phyloP scores from a whole-genome alignment of 129 eudicot species.

The Artemisia annua region DNA sequence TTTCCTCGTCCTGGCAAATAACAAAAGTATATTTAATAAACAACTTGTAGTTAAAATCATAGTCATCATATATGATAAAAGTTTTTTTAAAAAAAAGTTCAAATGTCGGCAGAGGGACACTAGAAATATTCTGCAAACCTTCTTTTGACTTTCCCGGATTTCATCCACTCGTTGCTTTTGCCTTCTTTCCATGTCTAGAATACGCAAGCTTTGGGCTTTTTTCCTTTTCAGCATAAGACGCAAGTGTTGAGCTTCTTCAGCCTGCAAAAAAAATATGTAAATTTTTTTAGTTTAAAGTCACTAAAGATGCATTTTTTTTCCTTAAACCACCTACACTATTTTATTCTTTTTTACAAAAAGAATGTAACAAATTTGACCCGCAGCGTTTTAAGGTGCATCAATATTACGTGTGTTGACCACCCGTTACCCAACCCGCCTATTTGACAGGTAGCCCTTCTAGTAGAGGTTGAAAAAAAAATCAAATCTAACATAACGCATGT shows the following conservation, averaged over 20 bases:
- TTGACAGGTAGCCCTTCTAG: neutral
- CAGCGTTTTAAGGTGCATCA: neutral
- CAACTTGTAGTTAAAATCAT: neutral
- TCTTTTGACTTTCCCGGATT: conserved; percentile 73
- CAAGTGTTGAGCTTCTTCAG: conserved; percentile 78
- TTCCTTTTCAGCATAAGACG: conserved; percentile 70
- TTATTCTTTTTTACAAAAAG: neutral
- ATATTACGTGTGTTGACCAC: neutral
- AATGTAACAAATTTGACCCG: too few species aligned
- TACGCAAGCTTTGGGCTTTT: conserved; percentile 64
- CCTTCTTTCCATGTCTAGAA: conserved; percentile 86
- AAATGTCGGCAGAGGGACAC: conserved; percentile 2
- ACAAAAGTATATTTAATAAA: neutral
- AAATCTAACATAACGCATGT: neutral
- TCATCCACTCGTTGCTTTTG: conserved; percentile 88
- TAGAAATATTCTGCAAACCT: conserved; percentile 47
- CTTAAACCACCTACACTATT: neutral
- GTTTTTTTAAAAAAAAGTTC: neutral
- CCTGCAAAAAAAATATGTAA: conserved; percentile 40
- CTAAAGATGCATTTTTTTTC: neutral
- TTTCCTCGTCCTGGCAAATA: conserved; percentile 63
- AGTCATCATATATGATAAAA: neutral
- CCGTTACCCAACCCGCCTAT: conserved; percentile 13
- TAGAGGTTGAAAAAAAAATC: neutral
- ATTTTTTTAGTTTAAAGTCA: neutral